Conservation (phyloP, 1,284 basidiomycete species). For the Lentinula novae-zelandiae region DNA sequence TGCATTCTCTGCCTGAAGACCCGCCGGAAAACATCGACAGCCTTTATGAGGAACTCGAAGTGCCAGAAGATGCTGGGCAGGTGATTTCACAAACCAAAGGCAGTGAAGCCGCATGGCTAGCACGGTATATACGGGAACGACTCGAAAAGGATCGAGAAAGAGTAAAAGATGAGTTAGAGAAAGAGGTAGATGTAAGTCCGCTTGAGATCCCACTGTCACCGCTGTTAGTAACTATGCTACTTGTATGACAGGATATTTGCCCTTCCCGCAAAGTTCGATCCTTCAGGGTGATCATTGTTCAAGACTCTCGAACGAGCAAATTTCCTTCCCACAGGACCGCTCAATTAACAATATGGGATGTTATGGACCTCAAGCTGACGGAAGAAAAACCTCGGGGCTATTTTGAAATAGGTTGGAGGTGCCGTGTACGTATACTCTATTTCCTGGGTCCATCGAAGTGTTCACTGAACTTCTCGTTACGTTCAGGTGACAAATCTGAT, state of each 20-base stretch:
- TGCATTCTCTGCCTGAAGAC: slow-evolving; percentile 41
- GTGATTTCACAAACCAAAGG: slow-evolving; percentile 39
- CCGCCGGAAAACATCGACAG: slow-evolving; percentile 60
- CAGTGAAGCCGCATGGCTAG: slow-evolving; percentile 62
- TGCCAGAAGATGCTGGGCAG: slow-evolving; percentile 37
- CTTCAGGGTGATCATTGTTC: slow-evolving; percentile 76
- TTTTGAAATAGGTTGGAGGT: slow-evolving; percentile 67
- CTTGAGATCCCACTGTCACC: neutral
- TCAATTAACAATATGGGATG: slow-evolving; percentile 86
- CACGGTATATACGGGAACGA: slow-evolving; percentile 49
- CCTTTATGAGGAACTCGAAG: slow-evolving; percentile 64
- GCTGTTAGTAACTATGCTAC: slow-evolving; percentile 4
- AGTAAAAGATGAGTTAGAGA: slow-evolving; percentile 58
- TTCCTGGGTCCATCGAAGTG: neutral
- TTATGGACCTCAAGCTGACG: slow-evolving; percentile 44
- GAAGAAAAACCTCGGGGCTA: slow-evolving; percentile 50
- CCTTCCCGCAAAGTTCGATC: slow-evolving; percentile 77
- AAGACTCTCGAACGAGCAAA: slow-evolving; percentile 60
- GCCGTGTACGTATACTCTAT: slow-evolving; percentile 50
- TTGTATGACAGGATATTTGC: slow-evolving; percentile 50
- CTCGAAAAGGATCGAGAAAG: slow-evolving; percentile 48
- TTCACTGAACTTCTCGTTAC: neutral
- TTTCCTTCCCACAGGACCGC: slow-evolving; percentile 55
- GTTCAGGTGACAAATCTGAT: slow-evolving; percentile 58
- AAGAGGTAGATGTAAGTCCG: slow-evolving; percentile 60